phyloP scores from a whole-genome alignment of 352 stramenopile genomes.

The Phytophthora sp. region DNA sequence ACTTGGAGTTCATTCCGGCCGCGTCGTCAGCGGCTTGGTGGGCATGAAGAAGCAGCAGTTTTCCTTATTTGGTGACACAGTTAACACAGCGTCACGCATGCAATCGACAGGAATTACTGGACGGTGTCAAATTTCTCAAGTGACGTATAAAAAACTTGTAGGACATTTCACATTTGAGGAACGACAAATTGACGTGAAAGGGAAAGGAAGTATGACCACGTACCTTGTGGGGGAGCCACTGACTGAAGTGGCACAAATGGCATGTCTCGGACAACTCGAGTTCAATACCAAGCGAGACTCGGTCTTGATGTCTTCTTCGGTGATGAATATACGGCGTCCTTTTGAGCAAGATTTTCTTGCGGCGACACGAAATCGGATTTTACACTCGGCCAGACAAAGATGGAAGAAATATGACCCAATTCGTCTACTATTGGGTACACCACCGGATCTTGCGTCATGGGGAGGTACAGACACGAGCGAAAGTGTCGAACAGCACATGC shows the following conservation, averaged over 20 bases:
- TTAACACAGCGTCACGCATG: constrained; percentile 91
- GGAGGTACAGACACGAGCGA: constrained; percentile 43
- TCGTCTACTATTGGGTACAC: constrained; percentile 58
- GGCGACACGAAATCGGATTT: constrained; percentile 52
- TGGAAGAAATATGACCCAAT: constrained; percentile 71
- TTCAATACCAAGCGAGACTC: constrained; percentile 68
- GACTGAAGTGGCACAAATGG: constrained; percentile 64
- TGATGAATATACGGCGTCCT: constrained; percentile 40
- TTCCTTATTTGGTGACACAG: constrained; percentile 93
- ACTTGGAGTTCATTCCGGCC: constrained; percentile 91
- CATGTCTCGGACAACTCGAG: constrained; percentile 67
- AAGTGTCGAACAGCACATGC: constrained; percentile 68
- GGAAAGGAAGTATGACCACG: constrained; percentile 85
- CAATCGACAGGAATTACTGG: constrained; percentile 87
- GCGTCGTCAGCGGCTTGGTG: constrained; percentile 88
- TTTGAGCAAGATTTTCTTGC: constrained; percentile 65
- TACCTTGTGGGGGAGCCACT: constrained; percentile 82
- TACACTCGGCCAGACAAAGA: constrained; percentile 55
- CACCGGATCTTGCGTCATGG: constrained; percentile 46
- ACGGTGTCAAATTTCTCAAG: constrained; percentile 80
- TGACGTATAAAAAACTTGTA: constrained; percentile 83
- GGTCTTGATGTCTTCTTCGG: constrained; percentile 52
- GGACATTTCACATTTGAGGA: constrained; percentile 83
- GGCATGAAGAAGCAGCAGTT: constrained; percentile 94
- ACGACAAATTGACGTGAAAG: constrained; percentile 85